Conservation (phyloP, 2,329 filamentous ascomycete species). For the Colletotrichum shisoi region DNA sequence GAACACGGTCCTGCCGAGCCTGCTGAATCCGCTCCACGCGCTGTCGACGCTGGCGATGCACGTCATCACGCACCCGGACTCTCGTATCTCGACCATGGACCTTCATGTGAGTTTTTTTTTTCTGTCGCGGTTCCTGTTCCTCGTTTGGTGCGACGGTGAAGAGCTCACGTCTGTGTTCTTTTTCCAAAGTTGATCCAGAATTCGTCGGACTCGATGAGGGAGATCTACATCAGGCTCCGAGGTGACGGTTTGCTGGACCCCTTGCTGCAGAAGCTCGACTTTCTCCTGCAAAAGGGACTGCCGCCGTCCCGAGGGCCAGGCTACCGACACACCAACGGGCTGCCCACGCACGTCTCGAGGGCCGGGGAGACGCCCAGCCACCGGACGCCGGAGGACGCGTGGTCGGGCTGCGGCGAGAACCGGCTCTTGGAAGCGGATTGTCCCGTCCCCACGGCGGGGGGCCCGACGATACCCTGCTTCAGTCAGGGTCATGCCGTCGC, state of each 20-base stretch:
- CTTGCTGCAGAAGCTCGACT: conserved; percentile 28
- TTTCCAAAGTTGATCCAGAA: conserved; percentile 16
- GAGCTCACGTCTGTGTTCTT: neutral
- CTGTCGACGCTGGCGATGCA: conserved; percentile 17
- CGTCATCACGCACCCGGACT: conserved; percentile 24
- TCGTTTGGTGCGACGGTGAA: neutral
- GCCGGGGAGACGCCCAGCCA: neutral
- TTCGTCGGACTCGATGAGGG: conserved; percentile 19
- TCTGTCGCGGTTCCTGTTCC: no score
- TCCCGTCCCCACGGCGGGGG: neutral
- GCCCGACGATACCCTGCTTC: conserved; percentile 3
- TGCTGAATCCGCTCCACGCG: conserved; percentile 22
- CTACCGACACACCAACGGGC: neutral
- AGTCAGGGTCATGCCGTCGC: neutral
- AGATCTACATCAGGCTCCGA: conserved; percentile 10
- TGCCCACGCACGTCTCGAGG: neutral
- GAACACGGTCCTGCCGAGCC: conserved; percentile 16
- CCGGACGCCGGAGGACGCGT: neutral
- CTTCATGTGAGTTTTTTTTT: conserved; percentile 12
- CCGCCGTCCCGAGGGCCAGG: neutral
- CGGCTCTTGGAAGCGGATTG: neutral
- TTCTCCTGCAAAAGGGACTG: neutral
- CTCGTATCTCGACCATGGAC: conserved; percentile 32
- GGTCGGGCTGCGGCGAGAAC: neutral
- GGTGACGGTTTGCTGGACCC: conserved; percentile 9